phyloP scores from a whole-genome alignment of 2,329 filamentous ascomycete species.

The Ciborinia camelliae region DNA sequence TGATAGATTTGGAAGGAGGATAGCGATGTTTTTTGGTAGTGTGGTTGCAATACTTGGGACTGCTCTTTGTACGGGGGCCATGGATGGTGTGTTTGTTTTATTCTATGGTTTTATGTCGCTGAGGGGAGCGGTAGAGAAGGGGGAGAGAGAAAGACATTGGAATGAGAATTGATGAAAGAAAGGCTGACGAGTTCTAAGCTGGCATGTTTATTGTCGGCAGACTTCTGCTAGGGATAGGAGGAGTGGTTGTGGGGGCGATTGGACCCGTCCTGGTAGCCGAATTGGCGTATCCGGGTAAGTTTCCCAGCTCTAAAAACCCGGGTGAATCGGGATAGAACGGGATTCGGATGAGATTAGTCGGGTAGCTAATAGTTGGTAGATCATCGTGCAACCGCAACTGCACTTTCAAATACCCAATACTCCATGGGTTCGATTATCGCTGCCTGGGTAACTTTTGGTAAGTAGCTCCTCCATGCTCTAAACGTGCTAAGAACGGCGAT shows the following conservation, averaged over 20 bases:
- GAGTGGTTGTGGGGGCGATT: conserved; percentile 23
- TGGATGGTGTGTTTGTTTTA: background rate
- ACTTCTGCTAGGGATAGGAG: conserved; percentile 15
- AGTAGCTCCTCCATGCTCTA: background rate
- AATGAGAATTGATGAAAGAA: background rate
- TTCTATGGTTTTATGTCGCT: background rate
- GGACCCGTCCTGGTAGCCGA: conserved; percentile 22
- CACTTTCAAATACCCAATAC: conserved; percentile 39
- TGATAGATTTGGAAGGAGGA: conserved; percentile 15
- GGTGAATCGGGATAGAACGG: background rate
- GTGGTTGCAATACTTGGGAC: conserved; percentile 15
- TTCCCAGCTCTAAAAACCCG: too few relatives aligned
- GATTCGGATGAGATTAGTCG: background rate
- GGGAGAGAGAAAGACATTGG: background rate
- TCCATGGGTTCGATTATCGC: conserved; percentile 40
- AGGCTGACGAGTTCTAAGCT: background rate
- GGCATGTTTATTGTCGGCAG: conserved; percentile 19
- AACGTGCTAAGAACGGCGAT: background rate
- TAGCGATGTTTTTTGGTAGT: conserved; percentile 18
- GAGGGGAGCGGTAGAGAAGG: background rate
- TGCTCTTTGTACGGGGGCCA: conserved; percentile 14
- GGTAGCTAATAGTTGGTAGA: background rate
- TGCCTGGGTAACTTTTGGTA: conserved; percentile 42
- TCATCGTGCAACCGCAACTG: conserved; percentile 38
- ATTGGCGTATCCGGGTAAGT: conserved; percentile 18